Evolutionary conservation across 2,329 filamentous ascomycete genomes (phyloP).

Genomic region (Fusarium setosum): DNA sequence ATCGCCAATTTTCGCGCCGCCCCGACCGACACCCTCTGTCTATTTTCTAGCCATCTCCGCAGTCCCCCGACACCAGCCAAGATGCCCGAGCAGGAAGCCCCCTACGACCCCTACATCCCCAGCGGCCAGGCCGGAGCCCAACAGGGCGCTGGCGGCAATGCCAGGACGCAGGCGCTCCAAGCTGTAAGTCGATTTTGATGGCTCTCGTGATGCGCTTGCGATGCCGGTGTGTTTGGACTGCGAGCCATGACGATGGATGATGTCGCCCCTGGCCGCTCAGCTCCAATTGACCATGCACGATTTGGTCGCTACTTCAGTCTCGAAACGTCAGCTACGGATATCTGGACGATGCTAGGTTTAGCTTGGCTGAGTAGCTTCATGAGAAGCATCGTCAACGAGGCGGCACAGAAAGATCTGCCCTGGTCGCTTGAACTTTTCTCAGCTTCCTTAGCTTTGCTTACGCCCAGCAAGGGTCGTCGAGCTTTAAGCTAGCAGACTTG

Average conservation of each 20-base stretch:
- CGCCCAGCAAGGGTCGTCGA: neutral
- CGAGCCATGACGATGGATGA: constrained; percentile 29
- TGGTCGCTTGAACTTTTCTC: neutral
- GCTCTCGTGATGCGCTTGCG: constrained; percentile 29
- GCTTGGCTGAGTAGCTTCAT: neutral
- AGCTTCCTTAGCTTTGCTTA: neutral
- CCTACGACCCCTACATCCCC: constrained; percentile 92
- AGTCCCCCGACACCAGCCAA: constrained; percentile 34
- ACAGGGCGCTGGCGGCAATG: constrained; percentile 59
- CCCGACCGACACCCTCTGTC: constrained; percentile 28
- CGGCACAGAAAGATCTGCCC: neutral
- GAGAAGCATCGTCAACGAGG: neutral
- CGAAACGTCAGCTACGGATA: neutral
- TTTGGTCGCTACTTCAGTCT: neutral
- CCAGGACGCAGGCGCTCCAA: constrained; percentile 76
- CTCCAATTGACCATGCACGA: constrained; percentile 7
- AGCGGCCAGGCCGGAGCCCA: constrained; percentile 65
- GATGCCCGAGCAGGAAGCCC: constrained; percentile 69
- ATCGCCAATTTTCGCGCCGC: constrained; percentile 19
- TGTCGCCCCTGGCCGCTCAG: constrained; percentile 9
- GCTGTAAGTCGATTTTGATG: constrained; percentile 70
- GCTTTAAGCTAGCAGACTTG: neutral
- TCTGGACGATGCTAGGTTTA: neutral
- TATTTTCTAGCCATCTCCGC: constrained; percentile 23
- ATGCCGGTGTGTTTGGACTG: constrained; percentile 28